phyloP scores from a whole-genome alignment of 2,329 filamentous ascomycete species.

The Bipolaris gigantea region DNA sequence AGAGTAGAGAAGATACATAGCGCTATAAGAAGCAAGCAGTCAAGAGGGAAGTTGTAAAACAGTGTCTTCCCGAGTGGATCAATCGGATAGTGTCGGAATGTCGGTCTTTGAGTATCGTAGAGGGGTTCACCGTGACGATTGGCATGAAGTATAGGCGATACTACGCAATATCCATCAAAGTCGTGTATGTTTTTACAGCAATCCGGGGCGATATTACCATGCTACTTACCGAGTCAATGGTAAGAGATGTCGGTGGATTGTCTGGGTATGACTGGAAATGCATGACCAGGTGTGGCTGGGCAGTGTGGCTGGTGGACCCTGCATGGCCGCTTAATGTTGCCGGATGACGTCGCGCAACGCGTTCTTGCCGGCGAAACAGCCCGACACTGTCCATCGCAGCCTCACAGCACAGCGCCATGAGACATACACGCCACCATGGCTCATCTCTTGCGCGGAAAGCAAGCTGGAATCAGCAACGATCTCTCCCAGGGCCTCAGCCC shows the following conservation, averaged over 20 bases:
- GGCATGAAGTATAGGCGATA: too few species aligned
- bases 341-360: constrained; percentile 24
- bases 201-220: too few species aligned
- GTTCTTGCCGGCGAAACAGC: constrained; percentile 15
- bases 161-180: too few species aligned
- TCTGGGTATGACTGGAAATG: not conserved
- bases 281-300: constrained; percentile 6
- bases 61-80: not conserved
- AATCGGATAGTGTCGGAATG: too few species aligned
- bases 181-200: too few species aligned
- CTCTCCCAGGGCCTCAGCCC: constrained; percentile 79
- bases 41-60: too few species aligned
- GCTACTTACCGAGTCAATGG: too few species aligned
- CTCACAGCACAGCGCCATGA: constrained; percentile 32
- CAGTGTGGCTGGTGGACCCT: constrained; percentile 20
- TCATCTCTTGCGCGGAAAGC: constrained; percentile 86
- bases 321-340: constrained; percentile 16
- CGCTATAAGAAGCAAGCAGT: not conserved
- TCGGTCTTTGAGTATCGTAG: too few species aligned
- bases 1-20: not conserved
- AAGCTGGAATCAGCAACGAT: constrained; percentile 89
- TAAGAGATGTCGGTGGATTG: too few species aligned
- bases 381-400: constrained; percentile 5
- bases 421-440: constrained; percentile 62
- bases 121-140: too few species aligned